Base-by-base conservation (phyloP, 768 basidiomycete species). In the Suillus discolor region DNA sequence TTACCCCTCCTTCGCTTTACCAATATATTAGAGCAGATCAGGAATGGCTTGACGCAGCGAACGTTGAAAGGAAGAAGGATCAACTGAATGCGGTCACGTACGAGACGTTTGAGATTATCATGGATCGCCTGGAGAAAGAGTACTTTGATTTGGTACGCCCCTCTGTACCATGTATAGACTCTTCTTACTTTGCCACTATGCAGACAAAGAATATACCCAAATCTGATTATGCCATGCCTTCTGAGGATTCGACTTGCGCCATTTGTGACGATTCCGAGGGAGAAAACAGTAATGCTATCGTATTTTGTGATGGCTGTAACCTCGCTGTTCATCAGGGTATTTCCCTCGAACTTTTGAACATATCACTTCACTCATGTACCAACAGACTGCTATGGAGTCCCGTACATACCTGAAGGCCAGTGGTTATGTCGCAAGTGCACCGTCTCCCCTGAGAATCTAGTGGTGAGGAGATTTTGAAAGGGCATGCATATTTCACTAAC, bases 371-470 rank as follows among this genome's bases (percentile, higher is more conserved):
- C 62, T 53, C 7, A 61, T 36, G 55, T 57, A 41, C 36, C 18
- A 38, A 3, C 68, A 97, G 97, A 99, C 75, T 99, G 97, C 73
- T 99, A 99, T 72, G 97, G 97, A 23, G 95, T 99, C 2, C 97
- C 97, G 13, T 99, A 99, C 74, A 98, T 99, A 65, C 97, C 97
- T 0, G 97, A 99, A 80, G 97, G 97, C 1, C 97, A 99, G 76
- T 99, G 97, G 97, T 86, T 99, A 41, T 99, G 97, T 76, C 82
- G 97, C 55, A 99, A 99, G 78, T 99, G 97, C 73, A 98, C 96
- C 0, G 96, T 99, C 12, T 97, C 95, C 1, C 97, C 97, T 0
- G 97, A 98, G 77, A 92, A 89, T 70, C 94, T 96, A 16, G 97
- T 99, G 66, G 96, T 96, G 73, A 69, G 93, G 79, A 18, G 13